Base-by-base conservation (phyloP, 1,284 basidiomycete genomes). In the Trametes pubescens region DNA sequence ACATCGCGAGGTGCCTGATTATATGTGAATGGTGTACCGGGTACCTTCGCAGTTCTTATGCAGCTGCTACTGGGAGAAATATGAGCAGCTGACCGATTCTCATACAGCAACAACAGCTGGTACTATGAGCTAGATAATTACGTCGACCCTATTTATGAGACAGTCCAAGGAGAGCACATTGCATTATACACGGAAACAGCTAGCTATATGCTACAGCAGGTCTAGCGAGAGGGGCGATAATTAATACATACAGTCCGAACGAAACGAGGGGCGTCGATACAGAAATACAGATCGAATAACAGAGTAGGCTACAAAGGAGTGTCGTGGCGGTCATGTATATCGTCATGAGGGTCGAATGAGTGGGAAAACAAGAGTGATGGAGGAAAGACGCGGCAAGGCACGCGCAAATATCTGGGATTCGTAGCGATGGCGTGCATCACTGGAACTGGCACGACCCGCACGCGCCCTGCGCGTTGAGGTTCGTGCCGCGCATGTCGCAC, bases 401-500 rank as follows among this genome's bases (percentile, higher is more conserved):
- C 40, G 57, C 51, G 52, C 59, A 40, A 32, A 37, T 26, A 14
- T 34, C 22, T 32, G 2, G 49, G 18, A 16, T 26, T 18, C 26
- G 5, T 5, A 4, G 18, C 26, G 29, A 32, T 1, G 29, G 59
- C 5, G 56, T 26, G 44, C 22, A 29, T 61, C 48, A 61, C 16
- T 47, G 29, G 57, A 72, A 73, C 53, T 67, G 65, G 40, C 75
- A 76, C 35, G 71, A 61, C 22, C 74, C 67, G 37, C 75, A 76
- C 16, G 70, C 73, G 51, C 66, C 69, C 38, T 56, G 61, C 64
- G 71, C 65, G 47, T 51, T 70, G 34, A 76, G 64, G 32, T 71
- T 73, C 7, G 78, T 74, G 14, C 73, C 74, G 16, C 66, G 71
- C 55, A 76, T 65, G 62, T 77, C 73, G 64, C 78, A 79, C 34